phyloP scores from a whole-genome alignment of 257 asterid species.

The Osmanthus fragrans region DNA sequence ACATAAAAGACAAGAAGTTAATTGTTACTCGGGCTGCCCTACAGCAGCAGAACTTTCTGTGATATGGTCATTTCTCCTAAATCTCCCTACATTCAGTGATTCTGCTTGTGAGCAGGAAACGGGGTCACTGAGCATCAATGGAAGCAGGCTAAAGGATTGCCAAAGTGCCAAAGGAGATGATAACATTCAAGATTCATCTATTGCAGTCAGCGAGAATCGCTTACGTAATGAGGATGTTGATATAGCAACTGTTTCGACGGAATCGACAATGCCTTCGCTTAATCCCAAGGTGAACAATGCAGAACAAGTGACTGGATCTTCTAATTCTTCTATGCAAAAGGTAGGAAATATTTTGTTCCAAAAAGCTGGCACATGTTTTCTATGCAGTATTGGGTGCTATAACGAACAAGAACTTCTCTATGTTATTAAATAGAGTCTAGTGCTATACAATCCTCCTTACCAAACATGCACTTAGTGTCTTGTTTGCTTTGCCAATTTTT shows the following conservation, averaged over 20 bases:
- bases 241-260: slow-evolving; percentile 31
- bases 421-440: too few relatives aligned
- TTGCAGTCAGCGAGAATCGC: not conserved
- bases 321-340: slow-evolving; percentile 37
- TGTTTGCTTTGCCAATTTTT: too few relatives aligned
- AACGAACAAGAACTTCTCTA: too few relatives aligned
- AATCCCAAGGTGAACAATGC: slow-evolving; percentile 20
- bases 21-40: slow-evolving; percentile 53
- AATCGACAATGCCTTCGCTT: slow-evolving; percentile 23
- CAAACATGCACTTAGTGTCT: too few relatives aligned
- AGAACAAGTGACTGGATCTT: slow-evolving; percentile 29
- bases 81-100: slow-evolving; percentile 37
- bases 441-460: too few relatives aligned
- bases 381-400: too few relatives aligned
- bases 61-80: slow-evolving; percentile 47
- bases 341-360: slow-evolving; percentile 16
- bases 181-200: slow-evolving; percentile 20
- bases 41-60: slow-evolving; percentile 52
- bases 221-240: not conserved
- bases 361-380: too few relatives aligned
- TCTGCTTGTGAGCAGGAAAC: slow-evolving; percentile 50
- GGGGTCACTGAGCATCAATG: slow-evolving; percentile 48
- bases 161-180: slow-evolving; percentile 20
- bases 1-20: slow-evolving; percentile 45
- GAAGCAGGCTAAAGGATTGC: slow-evolving; percentile 17